A percentile compares a stretch with the other conserved stretches of the same genome.
phyloP scores from a whole-genome alignment of 192 early-diverging fungal species.

The Phlyctochytrium planicorne region DNA sequence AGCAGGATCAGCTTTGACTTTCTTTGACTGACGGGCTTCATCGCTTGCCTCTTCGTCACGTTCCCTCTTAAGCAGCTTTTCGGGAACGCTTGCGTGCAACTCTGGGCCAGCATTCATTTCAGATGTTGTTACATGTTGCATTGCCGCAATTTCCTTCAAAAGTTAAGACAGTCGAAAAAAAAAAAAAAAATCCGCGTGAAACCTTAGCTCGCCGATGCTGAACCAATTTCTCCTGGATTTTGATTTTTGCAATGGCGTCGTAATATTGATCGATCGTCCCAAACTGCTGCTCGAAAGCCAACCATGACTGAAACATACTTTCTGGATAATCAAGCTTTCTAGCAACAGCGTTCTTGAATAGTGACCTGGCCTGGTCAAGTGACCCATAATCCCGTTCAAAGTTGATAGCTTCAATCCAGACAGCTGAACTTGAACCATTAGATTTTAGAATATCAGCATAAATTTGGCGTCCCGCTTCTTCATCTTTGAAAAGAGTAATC shows the following conservation, averaged over 20 bases:
- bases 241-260: conserved; percentile 16
- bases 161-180: neutral
- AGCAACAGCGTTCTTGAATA: conserved; percentile 26
- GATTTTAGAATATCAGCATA: conserved; percentile 21
- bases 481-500: conserved; percentile 27
- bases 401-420: conserved; percentile 22
- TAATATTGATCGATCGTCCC: conserved; percentile 23
- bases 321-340: conserved; percentile 32
- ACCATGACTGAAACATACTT: conserved; percentile 33
- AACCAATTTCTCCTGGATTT: conserved; percentile 13
- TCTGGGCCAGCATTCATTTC: neutral
- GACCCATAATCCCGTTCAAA: conserved; percentile 38
- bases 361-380: conserved; percentile 4
- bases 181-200: neutral
- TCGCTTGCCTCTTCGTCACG: neutral
- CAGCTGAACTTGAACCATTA: neutral
- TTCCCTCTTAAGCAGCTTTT: neutral
- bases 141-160: neutral
- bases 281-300: conserved; percentile 30
- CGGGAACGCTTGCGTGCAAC: neutral
- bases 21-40: too few species aligned
- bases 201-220: conserved; percentile 9
- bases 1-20: too few species aligned
- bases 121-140: neutral
- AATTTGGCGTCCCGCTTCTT: conserved; percentile 19